Percentiles rank a stretch among this genome's conserved stretches.
Evolutionary conservation across 768 basidiomycete species (phyloP).

Genomic region (Lactarius trivialis): DNA sequence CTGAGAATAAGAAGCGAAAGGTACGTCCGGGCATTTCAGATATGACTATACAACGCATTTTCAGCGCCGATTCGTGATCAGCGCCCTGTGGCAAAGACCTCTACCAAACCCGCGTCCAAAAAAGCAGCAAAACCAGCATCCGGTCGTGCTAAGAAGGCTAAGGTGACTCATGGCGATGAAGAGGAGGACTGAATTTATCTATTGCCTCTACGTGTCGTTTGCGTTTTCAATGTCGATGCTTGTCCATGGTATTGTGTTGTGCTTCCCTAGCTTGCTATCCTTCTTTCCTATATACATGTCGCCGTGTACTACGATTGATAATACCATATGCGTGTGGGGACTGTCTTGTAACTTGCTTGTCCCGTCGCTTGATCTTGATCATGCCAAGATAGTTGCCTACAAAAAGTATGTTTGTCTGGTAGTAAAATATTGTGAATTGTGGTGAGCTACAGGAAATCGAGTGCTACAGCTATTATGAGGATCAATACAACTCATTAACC

Average conservation of each 20-base stretch:
- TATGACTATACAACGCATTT: not conserved
- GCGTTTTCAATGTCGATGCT: not conserved
- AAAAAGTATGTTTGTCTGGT: not conserved
- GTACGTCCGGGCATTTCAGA: conserved; percentile 30
- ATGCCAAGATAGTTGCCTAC: not conserved
- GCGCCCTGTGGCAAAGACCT: conserved; percentile 6
- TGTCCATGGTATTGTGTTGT: not conserved
- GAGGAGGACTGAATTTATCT: conserved; percentile 18
- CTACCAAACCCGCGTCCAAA: conserved; percentile 13
- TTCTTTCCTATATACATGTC: conserved; percentile 10
- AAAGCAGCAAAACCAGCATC: conserved; percentile 14
- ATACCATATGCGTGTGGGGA: conserved; percentile 16
- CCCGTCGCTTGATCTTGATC: not conserved
- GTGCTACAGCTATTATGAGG: not conserved
- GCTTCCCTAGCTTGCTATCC: conserved; percentile 6
- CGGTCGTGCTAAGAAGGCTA: conserved; percentile 15
- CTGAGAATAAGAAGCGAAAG: conserved; percentile 62
- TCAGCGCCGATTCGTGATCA: not conserved
- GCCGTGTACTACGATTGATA: conserved; percentile 12
- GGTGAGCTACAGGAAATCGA: not conserved
- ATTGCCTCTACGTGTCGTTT: not conserved
- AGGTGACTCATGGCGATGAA: conserved; percentile 4
- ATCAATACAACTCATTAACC: not conserved
- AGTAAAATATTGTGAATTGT: not conserved
- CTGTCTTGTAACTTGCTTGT: not conserved